phyloP scores from a whole-genome alignment of 108 stramenopile species.

The Parietichytrium sp. region DNA sequence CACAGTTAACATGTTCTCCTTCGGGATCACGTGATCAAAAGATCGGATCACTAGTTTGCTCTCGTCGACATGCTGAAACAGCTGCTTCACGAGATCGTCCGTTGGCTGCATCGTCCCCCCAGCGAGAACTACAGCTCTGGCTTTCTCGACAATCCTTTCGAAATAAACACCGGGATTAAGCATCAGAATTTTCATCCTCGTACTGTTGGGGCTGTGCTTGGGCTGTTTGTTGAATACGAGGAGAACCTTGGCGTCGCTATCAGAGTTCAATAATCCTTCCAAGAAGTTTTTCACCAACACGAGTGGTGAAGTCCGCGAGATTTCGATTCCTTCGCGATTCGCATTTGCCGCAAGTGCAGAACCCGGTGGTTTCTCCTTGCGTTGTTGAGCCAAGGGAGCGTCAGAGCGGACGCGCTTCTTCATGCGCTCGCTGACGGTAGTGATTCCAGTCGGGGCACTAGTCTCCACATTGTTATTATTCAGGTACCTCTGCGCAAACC shows the following conservation, averaged over 20 bases:
- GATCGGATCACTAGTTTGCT: constrained; percentile 73
- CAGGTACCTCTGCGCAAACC: constrained; percentile 62
- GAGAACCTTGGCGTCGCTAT: constrained; percentile 57
- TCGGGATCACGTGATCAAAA: constrained; percentile 89
- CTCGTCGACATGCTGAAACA: constrained; percentile 57
- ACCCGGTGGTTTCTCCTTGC: neutral
- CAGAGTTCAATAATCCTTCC: neutral
- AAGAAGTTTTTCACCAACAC: constrained; percentile 8
- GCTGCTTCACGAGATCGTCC: constrained; percentile 77
- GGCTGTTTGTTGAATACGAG: constrained; percentile 52
- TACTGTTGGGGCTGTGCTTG: neutral
- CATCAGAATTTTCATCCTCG: constrained; percentile 71
- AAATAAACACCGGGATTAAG: constrained; percentile 80
- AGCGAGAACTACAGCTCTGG: constrained; percentile 84
- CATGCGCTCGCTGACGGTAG: neutral
- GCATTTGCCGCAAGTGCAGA: constrained; percentile 22
- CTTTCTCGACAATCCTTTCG: constrained; percentile 70
- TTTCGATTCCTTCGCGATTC: neutral
- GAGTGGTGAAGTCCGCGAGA: neutral
- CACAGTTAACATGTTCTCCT: constrained; percentile 62
- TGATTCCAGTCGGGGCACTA: too few species aligned
- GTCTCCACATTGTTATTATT: neutral
- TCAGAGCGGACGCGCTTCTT: too few species aligned
- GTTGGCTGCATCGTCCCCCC: constrained; percentile 95
- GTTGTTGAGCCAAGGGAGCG: too few species aligned